Evolutionary conservation across 441 rosid genomes (phyloP).

Genomic region (Gossypium gossypioides): DNA sequence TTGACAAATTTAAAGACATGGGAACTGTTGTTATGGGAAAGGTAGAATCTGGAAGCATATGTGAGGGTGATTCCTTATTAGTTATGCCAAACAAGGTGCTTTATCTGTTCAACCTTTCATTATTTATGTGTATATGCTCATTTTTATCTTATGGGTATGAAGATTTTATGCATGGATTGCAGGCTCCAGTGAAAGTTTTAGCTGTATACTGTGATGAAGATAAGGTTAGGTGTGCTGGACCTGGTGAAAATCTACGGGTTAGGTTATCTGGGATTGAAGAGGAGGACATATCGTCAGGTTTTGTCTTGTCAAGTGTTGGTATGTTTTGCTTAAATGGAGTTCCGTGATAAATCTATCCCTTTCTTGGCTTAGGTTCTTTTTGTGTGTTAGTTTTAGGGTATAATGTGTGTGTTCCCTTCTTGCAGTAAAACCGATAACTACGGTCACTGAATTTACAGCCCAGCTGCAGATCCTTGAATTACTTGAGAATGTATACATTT

Average conservation of each 20-base stretch:
- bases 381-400: background rate
- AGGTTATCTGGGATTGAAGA: slow-evolving; percentile 86
- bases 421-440: slow-evolving; percentile 62
- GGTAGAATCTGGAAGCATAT: slow-evolving; percentile 76
- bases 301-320: slow-evolving; percentile 74
- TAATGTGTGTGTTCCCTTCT: slow-evolving; percentile 13
- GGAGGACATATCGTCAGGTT: slow-evolving; percentile 77
- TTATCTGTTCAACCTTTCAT: background rate
- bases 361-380: background rate
- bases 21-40: slow-evolving; percentile 98
- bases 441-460: slow-evolving; percentile 71
- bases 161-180: slow-evolving; percentile 11
- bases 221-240: slow-evolving; percentile 74
- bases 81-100: slow-evolving; percentile 92
- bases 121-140: background rate
- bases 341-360: background rate
- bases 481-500: slow-evolving; percentile 58
- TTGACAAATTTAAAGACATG: slow-evolving; percentile 97
- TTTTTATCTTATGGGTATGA: slow-evolving; percentile 5
- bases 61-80: slow-evolving; percentile 76
- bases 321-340: slow-evolving; percentile 20
- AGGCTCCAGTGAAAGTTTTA: slow-evolving; percentile 74
- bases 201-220: slow-evolving; percentile 64
- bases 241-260: slow-evolving; percentile 83
- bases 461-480: slow-evolving; percentile 82